phyloP scores from a whole-genome alignment of 805 yeast species.

The Scheffersomyces amazonensis region DNA sequence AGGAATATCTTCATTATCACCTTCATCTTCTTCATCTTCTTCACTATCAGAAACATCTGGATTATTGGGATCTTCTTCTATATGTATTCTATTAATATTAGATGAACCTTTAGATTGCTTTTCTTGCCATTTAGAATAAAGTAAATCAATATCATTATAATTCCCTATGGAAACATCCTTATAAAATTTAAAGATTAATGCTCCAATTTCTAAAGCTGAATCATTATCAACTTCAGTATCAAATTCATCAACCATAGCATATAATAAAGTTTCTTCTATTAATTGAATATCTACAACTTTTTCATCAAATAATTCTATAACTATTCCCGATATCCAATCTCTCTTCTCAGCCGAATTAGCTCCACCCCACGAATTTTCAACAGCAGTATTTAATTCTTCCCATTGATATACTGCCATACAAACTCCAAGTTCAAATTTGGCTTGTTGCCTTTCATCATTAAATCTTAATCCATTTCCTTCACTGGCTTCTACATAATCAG shows the following conservation, averaged over 20 bases:
- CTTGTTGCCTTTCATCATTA: conserved; percentile 65
- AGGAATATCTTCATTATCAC: conserved; percentile 36
- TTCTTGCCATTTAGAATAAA: conserved; percentile 58
- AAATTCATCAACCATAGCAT: conserved; percentile 94
- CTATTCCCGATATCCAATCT: conserved; percentile 88
- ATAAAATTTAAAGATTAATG: conserved; percentile 61
- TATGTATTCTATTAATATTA: conserved; percentile 34
- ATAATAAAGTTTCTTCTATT: conserved; percentile 79
- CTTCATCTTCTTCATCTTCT: conserved; percentile 50
- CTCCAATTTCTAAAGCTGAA: conserved; percentile 74
- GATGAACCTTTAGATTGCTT: conserved; percentile 38
- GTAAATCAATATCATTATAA: conserved; percentile 53
- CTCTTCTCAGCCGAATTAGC: conserved; percentile 85
- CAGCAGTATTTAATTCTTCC: conserved; percentile 88
- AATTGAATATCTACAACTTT: conserved; percentile 70
- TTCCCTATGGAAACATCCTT: conserved; percentile 55
- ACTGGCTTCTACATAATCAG: conserved; percentile 55
- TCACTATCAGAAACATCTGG: conserved; percentile 53
- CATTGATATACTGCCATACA: conserved; percentile 88
- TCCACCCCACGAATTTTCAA: conserved; percentile 94
- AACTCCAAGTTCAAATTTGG: conserved; percentile 87
- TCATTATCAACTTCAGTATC: conserved; percentile 88
- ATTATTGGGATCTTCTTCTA: conserved; percentile 61
- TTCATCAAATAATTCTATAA: conserved; percentile 73
- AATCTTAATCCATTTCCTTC: conserved; percentile 43